phyloP scores from a whole-genome alignment of 1,139 yeast species.

The Candida dubliniensis region DNA sequence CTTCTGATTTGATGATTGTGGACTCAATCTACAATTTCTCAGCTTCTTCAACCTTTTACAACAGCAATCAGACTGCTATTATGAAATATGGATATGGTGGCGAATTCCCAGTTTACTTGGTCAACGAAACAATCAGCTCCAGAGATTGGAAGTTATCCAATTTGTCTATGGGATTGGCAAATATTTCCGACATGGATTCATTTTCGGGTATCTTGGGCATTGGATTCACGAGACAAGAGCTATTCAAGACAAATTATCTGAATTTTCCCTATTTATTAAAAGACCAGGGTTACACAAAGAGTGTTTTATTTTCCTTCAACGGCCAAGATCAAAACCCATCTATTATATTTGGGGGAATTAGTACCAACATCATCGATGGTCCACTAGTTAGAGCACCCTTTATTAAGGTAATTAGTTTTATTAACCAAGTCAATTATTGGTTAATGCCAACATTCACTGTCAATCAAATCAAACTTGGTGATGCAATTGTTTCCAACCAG shows the following conservation, averaged over 20 bases:
- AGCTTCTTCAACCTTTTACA: conserved; percentile 14
- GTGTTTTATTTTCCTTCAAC: conserved; percentile 17
- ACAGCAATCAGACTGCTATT: conserved; percentile 10
- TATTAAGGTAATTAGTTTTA: conserved; percentile 5
- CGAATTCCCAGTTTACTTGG: conserved; percentile 12
- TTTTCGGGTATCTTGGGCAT: conserved; percentile 22
- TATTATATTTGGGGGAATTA: conserved; percentile 26
- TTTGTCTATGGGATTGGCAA: conserved; percentile 9
- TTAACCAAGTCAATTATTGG: conserved; percentile 11
- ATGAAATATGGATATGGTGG: conserved; percentile 20
- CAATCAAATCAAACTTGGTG: conserved; percentile 16
- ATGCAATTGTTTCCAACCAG: conserved; percentile 16
- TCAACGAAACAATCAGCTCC: conserved; percentile 14
- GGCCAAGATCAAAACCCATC: conserved; percentile 14
- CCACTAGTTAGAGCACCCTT: conserved; percentile 21
- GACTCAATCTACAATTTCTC: conserved; percentile 10
- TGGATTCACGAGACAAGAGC: conserved; percentile 18
- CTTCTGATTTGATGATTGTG: conserved; percentile 22
- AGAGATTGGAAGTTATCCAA: conserved; percentile 5
- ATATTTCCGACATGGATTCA: conserved; percentile 6
- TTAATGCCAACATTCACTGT: conserved; percentile 20
- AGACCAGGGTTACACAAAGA: conserved; percentile 15
- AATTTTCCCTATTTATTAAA: conserved; percentile 18
- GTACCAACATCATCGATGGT: conserved; percentile 17
- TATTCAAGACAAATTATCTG: conserved; percentile 14